Evolutionary conservation across 108 stramenopile species (phyloP).

Genomic region (Ochromonas danica): DNA sequence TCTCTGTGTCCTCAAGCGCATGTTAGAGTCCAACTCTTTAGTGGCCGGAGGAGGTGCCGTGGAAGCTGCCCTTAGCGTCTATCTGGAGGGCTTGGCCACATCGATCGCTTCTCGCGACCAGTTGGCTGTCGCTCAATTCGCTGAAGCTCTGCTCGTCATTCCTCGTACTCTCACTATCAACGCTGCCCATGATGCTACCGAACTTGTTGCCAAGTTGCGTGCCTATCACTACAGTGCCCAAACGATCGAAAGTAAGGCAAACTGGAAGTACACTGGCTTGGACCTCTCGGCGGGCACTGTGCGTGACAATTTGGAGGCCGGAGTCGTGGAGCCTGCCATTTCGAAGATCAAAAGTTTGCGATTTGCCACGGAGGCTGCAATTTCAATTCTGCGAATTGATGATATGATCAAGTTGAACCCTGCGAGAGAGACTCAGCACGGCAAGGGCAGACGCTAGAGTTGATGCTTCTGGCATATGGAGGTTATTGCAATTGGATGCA

Average conservation of each 20-base stretch:
- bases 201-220: constrained; percentile 89
- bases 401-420: constrained; percentile 68
- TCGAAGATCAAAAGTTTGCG: constrained; percentile 97
- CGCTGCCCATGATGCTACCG: constrained; percentile 95
- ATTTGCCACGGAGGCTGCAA: constrained; percentile 98
- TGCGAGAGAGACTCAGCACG: neutral
- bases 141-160: constrained; percentile 96
- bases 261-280: constrained; percentile 77
- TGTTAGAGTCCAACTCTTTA: constrained; percentile 91
- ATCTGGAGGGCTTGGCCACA: constrained; percentile 87
- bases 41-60: constrained; percentile 98
- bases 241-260: constrained; percentile 42
- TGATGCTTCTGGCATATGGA: no score
- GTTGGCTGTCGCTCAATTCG: constrained; percentile 95
- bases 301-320: constrained; percentile 84
- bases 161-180: constrained; percentile 95
- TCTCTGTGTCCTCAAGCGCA: constrained; percentile 93
- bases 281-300: constrained; percentile 60
- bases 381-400: constrained; percentile 97
- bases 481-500: no score
- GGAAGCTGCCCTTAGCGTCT: constrained; percentile 87
- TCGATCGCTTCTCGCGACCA: constrained; percentile 92
- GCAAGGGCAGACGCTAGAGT: no score
- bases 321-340: constrained; percentile 99
- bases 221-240: constrained; percentile 72